phyloP scores from a whole-genome alignment of 805 yeast genomes.

The Candida suzukii region DNA sequence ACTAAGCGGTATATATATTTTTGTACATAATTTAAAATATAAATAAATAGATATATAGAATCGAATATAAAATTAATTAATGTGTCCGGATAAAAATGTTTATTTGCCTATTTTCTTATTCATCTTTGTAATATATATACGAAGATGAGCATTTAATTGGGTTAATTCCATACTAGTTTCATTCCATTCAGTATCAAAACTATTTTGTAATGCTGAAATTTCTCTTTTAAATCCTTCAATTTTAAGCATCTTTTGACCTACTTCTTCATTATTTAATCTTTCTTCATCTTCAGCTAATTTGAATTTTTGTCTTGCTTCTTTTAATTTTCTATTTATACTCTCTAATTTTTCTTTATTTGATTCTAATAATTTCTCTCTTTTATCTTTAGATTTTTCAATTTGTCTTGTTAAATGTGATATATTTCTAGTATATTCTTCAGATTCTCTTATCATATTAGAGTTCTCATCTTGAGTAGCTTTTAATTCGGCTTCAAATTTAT shows the following conservation, averaged over 20 bases:
- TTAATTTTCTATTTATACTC: constrained; percentile 34
- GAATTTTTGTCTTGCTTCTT: constrained; percentile 32
- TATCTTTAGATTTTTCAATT: constrained; percentile 39
- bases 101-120: constrained; percentile 22
- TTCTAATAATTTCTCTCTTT: constrained; percentile 34
- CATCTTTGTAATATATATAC: constrained; percentile 46
- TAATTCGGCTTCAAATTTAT: constrained; percentile 31
- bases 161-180: constrained; percentile 48
- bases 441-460: constrained; percentile 29
- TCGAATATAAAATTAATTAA: background rate
- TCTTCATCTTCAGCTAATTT: constrained; percentile 36
- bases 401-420: constrained; percentile 43
- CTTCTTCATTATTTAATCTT: constrained; percentile 45
- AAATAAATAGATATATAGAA: background rate
- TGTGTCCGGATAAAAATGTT: background rate
- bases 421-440: constrained; percentile 35
- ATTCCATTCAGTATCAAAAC: constrained; percentile 45
- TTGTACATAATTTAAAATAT: too few species aligned
- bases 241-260: constrained; percentile 39
- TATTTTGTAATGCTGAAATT: constrained; percentile 30
- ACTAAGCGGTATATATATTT: too few species aligned
- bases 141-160: constrained; percentile 47
- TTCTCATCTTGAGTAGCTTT: constrained; percentile 32
- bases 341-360: constrained; percentile 40
- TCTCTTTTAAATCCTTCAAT: constrained; percentile 31